A percentile compares a stretch with the other conserved stretches of the same genome.
Conservation (phyloP, 331 rosid genomes). For the Erythrophleum ivorense region DNA sequence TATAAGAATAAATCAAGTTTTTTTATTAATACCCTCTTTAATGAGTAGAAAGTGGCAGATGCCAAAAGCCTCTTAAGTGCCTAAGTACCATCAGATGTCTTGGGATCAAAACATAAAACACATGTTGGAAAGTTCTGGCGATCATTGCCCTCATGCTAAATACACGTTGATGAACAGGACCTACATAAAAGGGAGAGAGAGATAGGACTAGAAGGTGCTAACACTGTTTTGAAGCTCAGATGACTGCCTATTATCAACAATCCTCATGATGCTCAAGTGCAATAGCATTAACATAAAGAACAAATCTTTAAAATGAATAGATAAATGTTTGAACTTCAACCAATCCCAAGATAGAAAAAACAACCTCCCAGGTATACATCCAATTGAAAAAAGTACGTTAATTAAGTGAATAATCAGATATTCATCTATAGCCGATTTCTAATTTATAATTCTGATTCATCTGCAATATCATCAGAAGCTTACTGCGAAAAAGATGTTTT, state of each 20-base stretch:
- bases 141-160: neutral
- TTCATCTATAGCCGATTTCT: conserved; percentile 15
- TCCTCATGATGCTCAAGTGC: neutral
- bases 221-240: conserved; percentile 35
- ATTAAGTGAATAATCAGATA: conserved; percentile 1
- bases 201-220: neutral
- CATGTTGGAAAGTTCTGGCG: neutral
- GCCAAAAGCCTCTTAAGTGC: neutral
- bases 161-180: conserved; percentile 5
- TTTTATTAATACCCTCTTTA: neutral
- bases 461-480: conserved; percentile 39
- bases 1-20: neutral
- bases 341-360: conserved; percentile 8
- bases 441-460: conserved; percentile 20
- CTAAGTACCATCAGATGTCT: conserved; percentile 1
- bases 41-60: conserved; percentile 18
- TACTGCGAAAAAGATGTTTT: conserved; percentile 90
- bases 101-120: conserved; percentile 7
- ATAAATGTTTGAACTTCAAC: conserved; percentile 16
- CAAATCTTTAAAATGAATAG: conserved; percentile 22
- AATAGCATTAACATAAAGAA: conserved; percentile 11
- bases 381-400: conserved; percentile 9
- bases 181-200: neutral
- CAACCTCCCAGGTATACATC: neutral
- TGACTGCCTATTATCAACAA: neutral